Conservation (phyloP, 768 basidiomycete species). For the Russula brevipes region DNA sequence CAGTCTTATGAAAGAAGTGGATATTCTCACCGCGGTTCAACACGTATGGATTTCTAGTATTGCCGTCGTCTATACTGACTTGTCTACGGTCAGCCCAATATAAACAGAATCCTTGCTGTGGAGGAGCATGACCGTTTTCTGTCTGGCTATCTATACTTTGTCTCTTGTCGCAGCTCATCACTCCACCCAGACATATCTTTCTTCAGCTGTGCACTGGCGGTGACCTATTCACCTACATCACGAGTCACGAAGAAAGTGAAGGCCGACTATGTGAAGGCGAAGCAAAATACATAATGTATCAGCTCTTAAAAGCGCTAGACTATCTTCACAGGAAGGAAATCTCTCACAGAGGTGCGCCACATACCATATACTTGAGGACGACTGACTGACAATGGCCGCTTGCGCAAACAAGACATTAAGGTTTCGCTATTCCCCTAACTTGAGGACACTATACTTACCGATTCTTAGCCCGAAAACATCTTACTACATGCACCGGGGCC, state of each 20-base stretch:
- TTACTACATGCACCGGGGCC: constrained; percentile 73
- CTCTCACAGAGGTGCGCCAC: constrained; percentile 65
- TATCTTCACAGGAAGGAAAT: constrained; percentile 70
- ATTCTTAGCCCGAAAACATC: constrained; percentile 73
- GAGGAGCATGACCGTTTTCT: constrained; percentile 58
- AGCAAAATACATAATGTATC: constrained; percentile 79
- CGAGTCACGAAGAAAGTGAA: constrained; percentile 47
- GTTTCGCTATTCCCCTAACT: constrained; percentile 30
- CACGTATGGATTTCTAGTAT: constrained; percentile 46
- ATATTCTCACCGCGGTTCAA: constrained; percentile 61
- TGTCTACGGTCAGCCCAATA: constrained; percentile 55
- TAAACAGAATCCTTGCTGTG: constrained; percentile 71
- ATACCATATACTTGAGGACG: neutral
- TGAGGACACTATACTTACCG: neutral
- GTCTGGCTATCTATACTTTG: constrained; percentile 32
- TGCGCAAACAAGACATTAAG: constrained; percentile 53
- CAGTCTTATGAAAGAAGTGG: constrained; percentile 73
- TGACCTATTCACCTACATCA: constrained; percentile 83
- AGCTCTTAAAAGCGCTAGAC: constrained; percentile 62
- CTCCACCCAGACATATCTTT: constrained; percentile 60
- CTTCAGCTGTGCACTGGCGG: constrained; percentile 82
- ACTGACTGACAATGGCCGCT: constrained; percentile 5
- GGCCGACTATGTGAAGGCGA: constrained; percentile 67
- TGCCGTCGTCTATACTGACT: neutral
- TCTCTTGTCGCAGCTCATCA: neutral